Base-by-base conservation (phyloP, 179 eudicot genomes). In the Sideroxylon spinosum region DNA sequence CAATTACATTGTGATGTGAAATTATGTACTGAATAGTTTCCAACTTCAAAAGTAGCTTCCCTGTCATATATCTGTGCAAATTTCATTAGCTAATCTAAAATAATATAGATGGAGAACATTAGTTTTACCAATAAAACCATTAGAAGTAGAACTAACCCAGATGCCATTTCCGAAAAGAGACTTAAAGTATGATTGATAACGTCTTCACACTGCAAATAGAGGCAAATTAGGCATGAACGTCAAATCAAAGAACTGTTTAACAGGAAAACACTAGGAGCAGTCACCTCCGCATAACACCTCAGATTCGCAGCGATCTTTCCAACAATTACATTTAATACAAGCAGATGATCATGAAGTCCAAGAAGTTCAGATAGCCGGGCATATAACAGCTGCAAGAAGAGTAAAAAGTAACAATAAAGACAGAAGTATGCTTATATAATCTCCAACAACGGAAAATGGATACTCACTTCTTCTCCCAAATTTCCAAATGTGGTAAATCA, bases 231-330 rank as follows among this genome's bases (percentile, higher is more conserved):
- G 67, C 20, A 62, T 68, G 23, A 62, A 63, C 25, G 8, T 26
- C 25, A 20, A 61, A 71, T 55, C 62, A 65, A 78, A 78, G 44
- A 75, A 49, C 29, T 53, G 48, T 62, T 63, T 60, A 23, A 62
- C 16, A 25, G 44, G 59, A 50, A 78, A 46, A 75, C 13, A 74
- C 65, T 29, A 29, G 49, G 49, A 29, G 32, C 44, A 48, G 20
- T 74, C 77, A 93, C 99, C 95, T 90, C 91, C 9, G 97, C 87
- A 73, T 95, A 95, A 69, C 90, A 92, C 86, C 91, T 95, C 71
- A 95, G 84, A 84, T 95, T 95, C 68, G 94, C 91, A 61, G 92
- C 99, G 82, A 95, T 93, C 86, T 95, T 95, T 64, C 93, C 88
- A 76, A 95, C 95, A 72, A 93, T 87, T 78, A 93, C 89, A 79